Conservation (phyloP, 2,329 filamentous ascomycete species). For the Balansia obtecta region DNA sequence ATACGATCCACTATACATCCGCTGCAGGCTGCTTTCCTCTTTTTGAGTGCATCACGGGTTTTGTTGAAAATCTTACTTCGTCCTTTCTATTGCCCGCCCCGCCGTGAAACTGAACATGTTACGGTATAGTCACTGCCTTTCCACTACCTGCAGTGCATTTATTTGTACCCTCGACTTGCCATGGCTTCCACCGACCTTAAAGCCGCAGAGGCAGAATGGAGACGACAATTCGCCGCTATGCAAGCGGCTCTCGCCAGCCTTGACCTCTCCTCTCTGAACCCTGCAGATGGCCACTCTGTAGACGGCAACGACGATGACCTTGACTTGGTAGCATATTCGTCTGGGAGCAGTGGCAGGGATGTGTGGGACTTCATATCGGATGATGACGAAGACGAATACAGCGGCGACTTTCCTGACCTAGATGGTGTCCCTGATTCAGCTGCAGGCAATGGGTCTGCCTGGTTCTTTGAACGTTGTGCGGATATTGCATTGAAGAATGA, state of each 20-base stretch:
- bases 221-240: conserved; percentile 77
- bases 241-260: conserved; percentile 69
- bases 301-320: conserved; percentile 47
- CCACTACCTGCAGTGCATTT: neutral
- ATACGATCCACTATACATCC: no score
- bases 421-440: conserved; percentile 31
- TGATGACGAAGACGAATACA: conserved; percentile 51
- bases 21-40: neutral
- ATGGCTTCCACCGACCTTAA: conserved; percentile 25
- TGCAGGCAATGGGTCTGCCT: conserved; percentile 39
- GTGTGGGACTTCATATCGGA: conserved; percentile 89
- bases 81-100: no score
- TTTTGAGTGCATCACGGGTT: neutral
- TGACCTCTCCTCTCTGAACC: conserved; percentile 33
- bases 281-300: conserved; percentile 36
- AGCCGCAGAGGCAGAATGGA: conserved; percentile 55
- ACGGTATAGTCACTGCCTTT: neutral
- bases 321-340: conserved; percentile 43
- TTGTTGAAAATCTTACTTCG: no score
- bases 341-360: conserved; percentile 58
- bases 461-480: conserved; percentile 60
- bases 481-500: conserved; percentile 55
- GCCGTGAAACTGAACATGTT: neutral
- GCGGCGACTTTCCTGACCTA: conserved; percentile 49
- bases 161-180: neutral